These are phyloP conservation scores for Hygrophila difformis DNA, from an alignment of 257 asterid species.

Conservation along the genomic window DNA sequence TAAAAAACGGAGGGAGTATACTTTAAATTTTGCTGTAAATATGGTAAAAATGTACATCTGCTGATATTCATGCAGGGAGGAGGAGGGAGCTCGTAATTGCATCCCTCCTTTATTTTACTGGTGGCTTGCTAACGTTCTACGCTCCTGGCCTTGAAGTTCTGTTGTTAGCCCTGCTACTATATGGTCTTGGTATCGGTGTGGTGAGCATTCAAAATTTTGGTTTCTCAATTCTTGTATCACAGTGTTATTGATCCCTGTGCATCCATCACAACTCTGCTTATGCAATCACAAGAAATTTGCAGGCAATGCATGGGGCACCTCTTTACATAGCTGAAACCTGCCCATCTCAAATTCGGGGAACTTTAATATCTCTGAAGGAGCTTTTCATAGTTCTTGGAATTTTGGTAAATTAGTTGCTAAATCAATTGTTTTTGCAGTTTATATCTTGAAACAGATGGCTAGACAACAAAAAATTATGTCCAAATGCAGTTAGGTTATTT, in stretches of 20 bases:
- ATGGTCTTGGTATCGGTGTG: constrained; percentile 96
- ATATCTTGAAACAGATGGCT: constrained; percentile 11
- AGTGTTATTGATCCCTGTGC: constrained; percentile 8
- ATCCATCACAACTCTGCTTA: too few species aligned
- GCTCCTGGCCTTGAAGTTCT: constrained; percentile 81
- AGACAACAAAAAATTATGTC: constrained; percentile 16
- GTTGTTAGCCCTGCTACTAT: constrained; percentile 63
- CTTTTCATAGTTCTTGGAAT: constrained; percentile 92
- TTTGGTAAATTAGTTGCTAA: constrained; percentile 38
- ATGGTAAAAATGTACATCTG: too few species aligned
- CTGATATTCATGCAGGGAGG: constrained; percentile 51
- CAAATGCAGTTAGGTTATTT: constrained; percentile 72
- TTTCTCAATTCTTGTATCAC: constrained; percentile 5
- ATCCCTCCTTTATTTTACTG: constrained; percentile 53
- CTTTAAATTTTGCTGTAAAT: too few species aligned
- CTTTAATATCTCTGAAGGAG: constrained; percentile 91
- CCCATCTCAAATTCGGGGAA: constrained; percentile 95
- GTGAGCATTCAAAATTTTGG: constrained; percentile 29
- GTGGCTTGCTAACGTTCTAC: constrained; percentile 71
- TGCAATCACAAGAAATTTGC: constrained; percentile 24
- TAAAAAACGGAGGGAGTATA: too few species aligned
- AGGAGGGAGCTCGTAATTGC: constrained; percentile 84
- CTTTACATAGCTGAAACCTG: constrained; percentile 96
- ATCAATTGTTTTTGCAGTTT: constrained; percentile 1
- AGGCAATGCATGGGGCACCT: constrained; percentile 99